A percentile compares a stretch with the other conserved stretches of the same genome.
Evolutionary conservation across 176 grass and related monocot genomes (phyloP).

Genomic region (Phragmites australis): DNA sequence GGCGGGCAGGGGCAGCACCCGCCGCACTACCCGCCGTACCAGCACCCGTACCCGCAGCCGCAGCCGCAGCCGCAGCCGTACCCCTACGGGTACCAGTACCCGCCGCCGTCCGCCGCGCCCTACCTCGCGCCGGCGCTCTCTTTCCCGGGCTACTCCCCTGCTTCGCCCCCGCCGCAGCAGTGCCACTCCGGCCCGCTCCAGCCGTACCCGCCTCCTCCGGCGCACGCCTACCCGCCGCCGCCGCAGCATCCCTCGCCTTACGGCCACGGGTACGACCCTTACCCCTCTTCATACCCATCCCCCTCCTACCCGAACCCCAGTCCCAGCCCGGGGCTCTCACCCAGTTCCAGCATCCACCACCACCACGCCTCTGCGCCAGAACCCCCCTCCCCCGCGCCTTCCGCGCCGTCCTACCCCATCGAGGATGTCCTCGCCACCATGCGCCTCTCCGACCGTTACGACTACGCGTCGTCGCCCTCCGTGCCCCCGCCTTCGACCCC

Average conservation of each 20-base stretch:
- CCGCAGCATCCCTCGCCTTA: constrained; percentile 19
- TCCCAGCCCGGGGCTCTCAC: constrained; percentile 32
- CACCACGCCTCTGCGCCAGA: background rate
- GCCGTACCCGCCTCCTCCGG: constrained; percentile 43
- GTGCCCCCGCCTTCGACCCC: constrained; percentile 28
- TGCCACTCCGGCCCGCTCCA: constrained; percentile 53
- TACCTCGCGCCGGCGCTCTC: constrained; percentile 49
- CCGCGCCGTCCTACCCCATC: constrained; percentile 54
- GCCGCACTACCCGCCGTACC: constrained; percentile 28
- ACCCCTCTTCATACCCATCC: constrained; percentile 25
- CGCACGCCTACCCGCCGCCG: constrained; percentile 33
- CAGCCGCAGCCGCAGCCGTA: background rate
- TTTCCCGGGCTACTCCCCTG: constrained; percentile 39
- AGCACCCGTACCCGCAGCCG: constrained; percentile 32
- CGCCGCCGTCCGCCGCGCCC: constrained; percentile 7
- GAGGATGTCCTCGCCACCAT: constrained; percentile 57
- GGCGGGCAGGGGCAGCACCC: constrained; percentile 29
- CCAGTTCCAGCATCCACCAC: constrained; percentile 41
- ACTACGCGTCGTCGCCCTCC: constrained; percentile 24
- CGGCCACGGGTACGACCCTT: constrained; percentile 30
- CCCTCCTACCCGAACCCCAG: constrained; percentile 33
- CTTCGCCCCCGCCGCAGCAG: constrained; percentile 19
- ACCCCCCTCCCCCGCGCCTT: constrained; percentile 23
- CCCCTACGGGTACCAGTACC: constrained; percentile 32
- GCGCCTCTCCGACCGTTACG: constrained; percentile 46